Evolutionary conservation across 495 filamentous ascomycete species (phyloP), one percentile per base, ranked within the genome.

Genomic region (Achaetomiella virescens): DNA sequence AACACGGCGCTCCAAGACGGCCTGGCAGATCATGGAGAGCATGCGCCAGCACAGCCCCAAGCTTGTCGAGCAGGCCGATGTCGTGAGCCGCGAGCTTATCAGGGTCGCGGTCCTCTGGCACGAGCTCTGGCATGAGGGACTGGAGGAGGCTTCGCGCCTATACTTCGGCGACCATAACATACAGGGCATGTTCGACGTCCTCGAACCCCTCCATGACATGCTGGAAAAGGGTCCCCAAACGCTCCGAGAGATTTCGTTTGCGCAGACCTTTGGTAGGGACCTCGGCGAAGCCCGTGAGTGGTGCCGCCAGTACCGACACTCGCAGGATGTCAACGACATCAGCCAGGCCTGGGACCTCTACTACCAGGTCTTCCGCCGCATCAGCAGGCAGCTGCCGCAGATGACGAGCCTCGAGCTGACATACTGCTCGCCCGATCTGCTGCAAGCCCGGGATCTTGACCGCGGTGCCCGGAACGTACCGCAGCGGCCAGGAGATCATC

Each of bases 281-380:
- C 78, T 99, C 17, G 84, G 87, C 29, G 93, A 99, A 64, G 93
- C 93, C 6, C 87, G 88, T 45, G 91, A 97, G 58, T 99, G 91
- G 81, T 97, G 93, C 73, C 83, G 86, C 49, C 84, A 91, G n/a
- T 97, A 92, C 70, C 86, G 86, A 53, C 81, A 82, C 27, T 91
- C 90, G 1, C 79, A 86, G 40, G 93, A 99, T 60, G 82, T 91
- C 54, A 91, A 90, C 44, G 95, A 99, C 65, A 78, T 99, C 44
- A 97, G 96, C 67, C 89, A 93, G 67, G 93, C 93, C 5, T 99
- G 93, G 93, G 93, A 99, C 71, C 78, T 99, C 6, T 99, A 99
- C 69, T 97, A 99, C 66, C 90, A 93, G 35, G 95, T 85, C 0
- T 97, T 99, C 84, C 84, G 90, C 35, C 90, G 93, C 61, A 97